These are phyloP conservation scores for Linum usitatissimum DNA, from an alignment of 345 rosid species.

Conservation along the genomic window DNA sequence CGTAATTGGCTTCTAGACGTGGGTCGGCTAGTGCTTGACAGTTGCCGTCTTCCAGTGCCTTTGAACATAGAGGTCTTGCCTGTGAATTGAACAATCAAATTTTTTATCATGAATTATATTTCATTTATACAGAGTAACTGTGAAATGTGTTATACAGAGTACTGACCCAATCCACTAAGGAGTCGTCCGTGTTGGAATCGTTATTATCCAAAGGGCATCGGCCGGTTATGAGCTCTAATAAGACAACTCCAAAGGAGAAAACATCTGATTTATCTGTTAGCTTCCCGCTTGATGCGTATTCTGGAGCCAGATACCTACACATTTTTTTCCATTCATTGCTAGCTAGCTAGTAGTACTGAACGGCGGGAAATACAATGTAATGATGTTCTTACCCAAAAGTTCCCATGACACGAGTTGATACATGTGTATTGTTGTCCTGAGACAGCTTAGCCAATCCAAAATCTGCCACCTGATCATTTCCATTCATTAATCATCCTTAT, in stretches of 20 bases:
- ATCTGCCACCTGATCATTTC: conserved; percentile 4
- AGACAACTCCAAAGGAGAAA: background rate
- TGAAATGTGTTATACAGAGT: background rate
- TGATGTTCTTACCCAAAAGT: background rate
- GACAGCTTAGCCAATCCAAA: conserved; percentile 5
- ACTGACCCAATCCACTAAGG: conserved; percentile 4
- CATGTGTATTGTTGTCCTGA: background rate
- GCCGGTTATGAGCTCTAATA: conserved; percentile 1
- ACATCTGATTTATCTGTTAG: conserved; percentile 2
- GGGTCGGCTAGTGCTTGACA: background rate
- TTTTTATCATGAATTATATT: background rate
- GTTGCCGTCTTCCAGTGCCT: conserved; percentile 1
- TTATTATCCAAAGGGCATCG: background rate
- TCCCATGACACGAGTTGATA: conserved; percentile 5
- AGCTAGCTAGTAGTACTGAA: background rate
- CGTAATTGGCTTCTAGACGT: background rate
- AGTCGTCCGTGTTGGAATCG: background rate
- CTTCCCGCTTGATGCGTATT: conserved; percentile 2
- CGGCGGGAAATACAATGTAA: background rate
- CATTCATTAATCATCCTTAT: background rate
- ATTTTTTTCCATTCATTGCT: background rate
- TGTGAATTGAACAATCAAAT: background rate
- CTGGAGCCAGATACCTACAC: conserved; percentile 1
- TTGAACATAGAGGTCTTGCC: background rate
- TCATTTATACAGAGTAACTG: background rate